Evolutionary conservation across 768 basidiomycete species (phyloP), one percentile per base, ranked within the genome.

Genomic region (Plicaturopsis crispa): DNA sequence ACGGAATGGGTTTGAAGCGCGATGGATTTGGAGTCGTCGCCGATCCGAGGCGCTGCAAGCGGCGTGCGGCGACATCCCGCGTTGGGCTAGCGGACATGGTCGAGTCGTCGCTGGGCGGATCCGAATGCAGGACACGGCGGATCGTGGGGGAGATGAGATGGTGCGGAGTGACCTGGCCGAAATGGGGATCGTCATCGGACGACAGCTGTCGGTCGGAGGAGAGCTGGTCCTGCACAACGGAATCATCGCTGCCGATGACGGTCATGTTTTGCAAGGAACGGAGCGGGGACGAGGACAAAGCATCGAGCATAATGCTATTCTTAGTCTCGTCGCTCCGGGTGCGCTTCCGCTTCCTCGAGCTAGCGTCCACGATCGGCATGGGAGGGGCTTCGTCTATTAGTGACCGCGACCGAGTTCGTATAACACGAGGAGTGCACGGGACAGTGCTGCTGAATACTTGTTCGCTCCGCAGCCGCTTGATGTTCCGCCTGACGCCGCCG

Each of bases 161-260:
- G 43, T 72, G 71, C n/a, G 82, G 80, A 0, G 79, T 83, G 13
- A 83, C 77, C 53, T 82, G 78, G 1, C 80, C 80, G 19, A 74
- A 42, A 43, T 68, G 66, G 0, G 69, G 70, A 44, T 83, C 78
- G 41, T 86, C 80, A 47, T 84, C 82, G 3, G 81, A 83, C 3
- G 77, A 75, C 10, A 62, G 51, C 37, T n/a, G n/a, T n/a, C n/a
- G n/a, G n/a, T 69, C 59, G 1, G 43, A 24, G 18, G 42, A 39
- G 24, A 8, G 16, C 3, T 36, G 30, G 21, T 34, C 23, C 13
- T 61, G 47, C 52, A 65, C 62, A 44, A 73, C 70, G 0, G 73
- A 74, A 42, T 75, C 73, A 40, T 75, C 73, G 46, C 58, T 62
- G 11, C 58, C 58, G 1, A 57, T 60, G 40, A 60, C 53, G 26